Percentiles rank a stretch among this genome's conserved stretches.
Evolutionary conservation across 768 basidiomycete species (phyloP).

Genomic region (Trametes elegans): DNA sequence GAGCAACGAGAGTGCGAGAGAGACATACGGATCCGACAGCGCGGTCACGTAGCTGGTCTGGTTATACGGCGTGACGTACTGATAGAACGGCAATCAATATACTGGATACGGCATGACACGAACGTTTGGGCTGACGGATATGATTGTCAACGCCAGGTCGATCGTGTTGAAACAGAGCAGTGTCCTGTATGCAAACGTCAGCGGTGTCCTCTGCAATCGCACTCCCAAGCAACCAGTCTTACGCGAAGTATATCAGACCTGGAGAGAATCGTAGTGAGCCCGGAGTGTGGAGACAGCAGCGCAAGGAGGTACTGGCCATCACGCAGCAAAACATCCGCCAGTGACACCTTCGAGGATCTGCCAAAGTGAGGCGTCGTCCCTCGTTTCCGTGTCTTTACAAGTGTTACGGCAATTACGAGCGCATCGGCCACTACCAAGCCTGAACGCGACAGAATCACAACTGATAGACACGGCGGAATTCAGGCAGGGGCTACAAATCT

Average conservation of each 20-base stretch:
- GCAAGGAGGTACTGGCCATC: neutral
- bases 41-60: neutral
- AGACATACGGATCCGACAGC: constrained; percentile 6
- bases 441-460: neutral
- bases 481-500: neutral
- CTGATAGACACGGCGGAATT: neutral
- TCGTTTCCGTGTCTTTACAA: neutral
- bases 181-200: neutral
- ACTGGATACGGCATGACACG: neutral
- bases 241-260: neutral
- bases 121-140: neutral
- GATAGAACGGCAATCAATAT: neutral
- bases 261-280: neutral
- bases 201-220: neutral
- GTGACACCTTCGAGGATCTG: neutral
- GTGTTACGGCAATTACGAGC: neutral
- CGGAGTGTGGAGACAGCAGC: neutral
- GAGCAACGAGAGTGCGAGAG: neutral
- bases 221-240: neutral
- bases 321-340: neutral
- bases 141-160: neutral
- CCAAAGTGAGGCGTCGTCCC: neutral
- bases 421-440: neutral
- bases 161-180: neutral
- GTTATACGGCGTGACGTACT: neutral